A percentile compares a stretch with the other conserved stretches of the same genome.
These are phyloP conservation scores for Pseudogymnoascus sp. DNA, from an alignment of 2,329 filamentous ascomycete genomes.

Conservation along the genomic window DNA sequence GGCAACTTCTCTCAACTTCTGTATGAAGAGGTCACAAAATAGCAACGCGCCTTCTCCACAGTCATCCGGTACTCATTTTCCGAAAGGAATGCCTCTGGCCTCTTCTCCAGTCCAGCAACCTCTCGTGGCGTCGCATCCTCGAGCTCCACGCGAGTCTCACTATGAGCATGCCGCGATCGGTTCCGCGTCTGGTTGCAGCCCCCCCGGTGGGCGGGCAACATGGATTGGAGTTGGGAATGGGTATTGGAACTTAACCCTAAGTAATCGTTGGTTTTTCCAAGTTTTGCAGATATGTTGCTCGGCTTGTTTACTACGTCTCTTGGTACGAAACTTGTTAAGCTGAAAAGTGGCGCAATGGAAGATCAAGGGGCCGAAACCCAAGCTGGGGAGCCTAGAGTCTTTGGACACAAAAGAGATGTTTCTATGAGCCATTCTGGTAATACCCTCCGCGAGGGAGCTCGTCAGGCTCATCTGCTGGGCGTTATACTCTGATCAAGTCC, in stretches of 20 bases:
- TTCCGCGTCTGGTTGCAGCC: constrained; percentile 32
- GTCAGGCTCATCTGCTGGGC: constrained; percentile 63
- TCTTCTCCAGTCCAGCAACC: constrained; percentile 28
- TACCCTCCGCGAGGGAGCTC: constrained; percentile 67
- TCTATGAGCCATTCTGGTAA: constrained; percentile 72
- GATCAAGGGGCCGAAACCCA: constrained; percentile 40
- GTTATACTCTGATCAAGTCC: constrained; percentile 52
- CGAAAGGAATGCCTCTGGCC: constrained; percentile 52
- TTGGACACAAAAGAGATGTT: constrained; percentile 44
- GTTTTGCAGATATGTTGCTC: constrained; percentile 66
- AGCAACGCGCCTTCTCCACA: constrained; percentile 71
- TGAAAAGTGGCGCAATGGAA: constrained; percentile 42
- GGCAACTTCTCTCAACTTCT: constrained; percentile 39
- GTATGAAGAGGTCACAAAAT: constrained; percentile 29
- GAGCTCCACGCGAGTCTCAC: constrained; percentile 51
- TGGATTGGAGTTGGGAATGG: constrained; percentile 38
- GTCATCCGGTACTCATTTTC: constrained; percentile 69
- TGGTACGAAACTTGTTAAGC: constrained; percentile 24
- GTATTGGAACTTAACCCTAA: constrained; percentile 98
- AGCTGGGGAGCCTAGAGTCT: constrained; percentile 48
- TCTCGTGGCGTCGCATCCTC: constrained; percentile 41
- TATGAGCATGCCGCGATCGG: constrained; percentile 39
- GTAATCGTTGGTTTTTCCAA: constrained; percentile 56
- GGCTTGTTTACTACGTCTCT: constrained; percentile 46
- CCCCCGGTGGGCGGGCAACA: constrained; percentile 27